A percentile compares a stretch with the other conserved stretches of the same genome.
phyloP scores from a whole-genome alignment of 257 asterid species.

The Solanum pennellii region DNA sequence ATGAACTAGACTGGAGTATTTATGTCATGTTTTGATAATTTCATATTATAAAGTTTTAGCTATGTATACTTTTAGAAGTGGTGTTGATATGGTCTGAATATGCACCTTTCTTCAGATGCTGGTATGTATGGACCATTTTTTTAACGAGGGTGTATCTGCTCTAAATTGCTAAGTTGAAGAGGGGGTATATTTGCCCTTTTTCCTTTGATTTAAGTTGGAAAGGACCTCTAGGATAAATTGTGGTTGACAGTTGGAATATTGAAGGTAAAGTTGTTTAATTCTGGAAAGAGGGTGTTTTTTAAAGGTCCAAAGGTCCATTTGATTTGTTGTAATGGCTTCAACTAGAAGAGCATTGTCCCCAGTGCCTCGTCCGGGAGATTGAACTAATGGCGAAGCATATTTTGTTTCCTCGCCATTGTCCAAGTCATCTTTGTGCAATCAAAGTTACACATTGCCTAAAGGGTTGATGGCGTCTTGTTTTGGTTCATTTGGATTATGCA shows the following conservation, averaged over 20 bases:
- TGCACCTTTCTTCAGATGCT: neutral
- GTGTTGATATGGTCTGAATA: neutral
- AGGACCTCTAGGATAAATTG: neutral
- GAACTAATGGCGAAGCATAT: conserved; percentile 41
- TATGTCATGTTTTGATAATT: neutral
- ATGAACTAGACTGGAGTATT: neutral
- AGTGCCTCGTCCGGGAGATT: conserved; percentile 33
- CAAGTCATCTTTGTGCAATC: conserved; percentile 38
- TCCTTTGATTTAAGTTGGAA: neutral
- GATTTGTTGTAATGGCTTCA: conserved; percentile 42
- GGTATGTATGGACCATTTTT: neutral
- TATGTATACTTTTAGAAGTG: neutral
- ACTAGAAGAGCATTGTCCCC: conserved; percentile 58
- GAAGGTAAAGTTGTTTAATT: neutral
- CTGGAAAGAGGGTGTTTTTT: neutral
- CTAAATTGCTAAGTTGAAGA: neutral
- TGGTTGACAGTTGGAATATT: neutral
- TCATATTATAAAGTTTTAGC: neutral
- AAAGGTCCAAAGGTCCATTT: neutral
- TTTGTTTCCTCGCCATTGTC: conserved; percentile 50
- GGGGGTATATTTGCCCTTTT: neutral
- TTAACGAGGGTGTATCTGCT: neutral
- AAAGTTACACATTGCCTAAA: conserved; percentile 21
- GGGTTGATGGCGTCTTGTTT: conserved; percentile 19
- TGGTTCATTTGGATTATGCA: conserved; percentile 36